A percentile compares a stretch with the other conserved stretches of the same genome.
phyloP scores from a whole-genome alignment of 257 asterid genomes.

The Nemophila menziesii region DNA sequence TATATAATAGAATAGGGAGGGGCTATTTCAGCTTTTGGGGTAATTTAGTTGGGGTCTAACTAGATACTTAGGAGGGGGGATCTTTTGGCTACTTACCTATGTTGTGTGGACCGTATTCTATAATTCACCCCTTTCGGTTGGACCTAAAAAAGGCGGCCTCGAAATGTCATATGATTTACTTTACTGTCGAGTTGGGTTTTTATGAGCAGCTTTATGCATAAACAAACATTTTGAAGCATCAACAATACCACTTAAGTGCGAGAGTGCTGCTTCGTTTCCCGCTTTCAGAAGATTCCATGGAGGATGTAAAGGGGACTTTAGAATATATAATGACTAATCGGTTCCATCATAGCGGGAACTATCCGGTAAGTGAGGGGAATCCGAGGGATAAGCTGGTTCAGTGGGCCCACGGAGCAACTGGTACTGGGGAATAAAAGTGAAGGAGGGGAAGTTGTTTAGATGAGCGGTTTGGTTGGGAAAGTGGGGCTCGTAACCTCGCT shows the following conservation, averaged over 20 bases:
- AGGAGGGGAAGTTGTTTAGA: conserved; percentile 83
- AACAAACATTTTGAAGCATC: conserved; percentile 42
- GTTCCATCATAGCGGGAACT: conserved; percentile 69
- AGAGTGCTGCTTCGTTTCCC: conserved; percentile 60
- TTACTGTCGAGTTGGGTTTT: conserved; percentile 61
- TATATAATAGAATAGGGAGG: no score
- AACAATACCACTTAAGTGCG: conserved; percentile 33
- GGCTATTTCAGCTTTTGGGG: no score
- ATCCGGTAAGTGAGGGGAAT: conserved; percentile 76
- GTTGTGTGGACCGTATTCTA: no score
- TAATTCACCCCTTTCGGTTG: conserved; percentile 66
- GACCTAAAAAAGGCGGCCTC: conserved; percentile 73
- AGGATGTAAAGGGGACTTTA: conserved; percentile 52
- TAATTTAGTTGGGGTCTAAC: no score
- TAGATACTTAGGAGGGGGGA: no score
- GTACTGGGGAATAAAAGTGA: conserved; percentile 52
- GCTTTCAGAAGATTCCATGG: conserved; percentile 22
- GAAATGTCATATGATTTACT: conserved; percentile 75
- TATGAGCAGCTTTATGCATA: conserved; percentile 63
- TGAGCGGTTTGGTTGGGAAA: conserved; percentile 61
- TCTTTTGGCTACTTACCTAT: no score
- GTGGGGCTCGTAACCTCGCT: conserved; percentile 57
- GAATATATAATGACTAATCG: conserved; percentile 75
- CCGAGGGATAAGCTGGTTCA: conserved; percentile 67
- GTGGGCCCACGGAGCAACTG: conserved; percentile 81